Base-by-base conservation (phyloP, 202 grass and related monocot species). In the Brachypodium distachyon region DNA sequence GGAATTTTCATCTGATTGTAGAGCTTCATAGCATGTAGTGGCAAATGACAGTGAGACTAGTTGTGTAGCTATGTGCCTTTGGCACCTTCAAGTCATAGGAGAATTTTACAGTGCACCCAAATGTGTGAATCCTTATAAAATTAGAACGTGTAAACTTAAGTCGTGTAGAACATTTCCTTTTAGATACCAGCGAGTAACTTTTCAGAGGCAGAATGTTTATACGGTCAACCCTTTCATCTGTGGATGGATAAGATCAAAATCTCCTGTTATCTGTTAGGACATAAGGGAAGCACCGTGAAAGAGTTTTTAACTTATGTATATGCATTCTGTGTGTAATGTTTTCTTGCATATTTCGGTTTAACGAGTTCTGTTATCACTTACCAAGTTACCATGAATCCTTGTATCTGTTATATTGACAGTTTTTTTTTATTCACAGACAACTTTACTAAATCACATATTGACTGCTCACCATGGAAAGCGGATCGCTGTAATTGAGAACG, bases 401-500 rank as follows among this genome's bases (percentile, higher is more conserved):
- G 34, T 53, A 29, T 39, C 9, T 70, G 40, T 16, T 66, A 22
- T 51, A 81, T 69, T 61, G 58, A 81, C 4, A 14, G 4, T 66
- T 61, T 76, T 0, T 26, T 82, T 55, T 65, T 84, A 17, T 76
- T 74, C 80, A 66, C 89, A 99, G 96, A 99, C 96, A 57, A 96
- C 96, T 79, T 91, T 99, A 81, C 82, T 99, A 41, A 99, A 99
- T 86, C 96, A 99, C 67, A 99, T 99, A 25, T 76, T 99, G 74
- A 69, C 66, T 47, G 28, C 66, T 48, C 42, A 69, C 27, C 96
- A 99, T 87, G 96, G 96, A 67, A 99, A 99, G 64, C 76, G 84
- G 65, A 96, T 99, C 10, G 96, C 96, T 51, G 83, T 99, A 43
- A 99, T 99, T 85, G 96, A 99, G 71, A 99, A 99, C 81, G 92